Conservation (phyloP, 495 filamentous ascomycete species). For the Jackrogersella minutella region DNA sequence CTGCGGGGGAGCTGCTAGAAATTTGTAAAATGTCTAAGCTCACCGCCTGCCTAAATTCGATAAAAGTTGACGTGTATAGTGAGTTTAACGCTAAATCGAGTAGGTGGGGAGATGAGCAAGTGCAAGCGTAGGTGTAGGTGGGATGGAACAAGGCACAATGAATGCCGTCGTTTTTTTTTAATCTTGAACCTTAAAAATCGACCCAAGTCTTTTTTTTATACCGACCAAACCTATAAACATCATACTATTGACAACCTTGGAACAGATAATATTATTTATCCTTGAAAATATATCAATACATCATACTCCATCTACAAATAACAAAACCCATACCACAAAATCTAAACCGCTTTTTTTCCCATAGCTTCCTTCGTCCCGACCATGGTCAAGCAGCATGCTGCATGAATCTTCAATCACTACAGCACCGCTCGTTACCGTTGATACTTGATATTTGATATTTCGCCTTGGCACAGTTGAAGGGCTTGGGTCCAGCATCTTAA, state of each 20-base stretch:
- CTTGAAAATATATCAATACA: too few species aligned
- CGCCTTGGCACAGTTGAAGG: conserved; percentile 32
- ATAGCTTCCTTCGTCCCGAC: conserved; percentile 2
- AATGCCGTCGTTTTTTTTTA: conserved; percentile 18
- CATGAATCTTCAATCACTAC: conserved; percentile 27
- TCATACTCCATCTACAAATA: too few species aligned
- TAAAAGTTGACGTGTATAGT: conserved; percentile 29
- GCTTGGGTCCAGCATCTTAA: conserved; percentile 39
- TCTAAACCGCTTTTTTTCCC: background rate
- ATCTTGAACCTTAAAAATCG: conserved; percentile 7
- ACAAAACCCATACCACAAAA: background rate
- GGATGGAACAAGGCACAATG: conserved; percentile 22
- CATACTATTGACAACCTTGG: background rate
- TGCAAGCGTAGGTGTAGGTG: conserved; percentile 1
- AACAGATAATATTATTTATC: too few species aligned
- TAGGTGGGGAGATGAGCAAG: conserved; percentile 30
- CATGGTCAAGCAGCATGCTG: conserved; percentile 41
- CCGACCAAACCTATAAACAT: background rate
- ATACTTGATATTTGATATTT: conserved; percentile 33
- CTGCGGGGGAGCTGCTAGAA: conserved; percentile 10
- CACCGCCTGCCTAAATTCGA: conserved; percentile 31
- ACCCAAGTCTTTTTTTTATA: background rate
- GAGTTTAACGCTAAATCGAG: conserved; percentile 37
- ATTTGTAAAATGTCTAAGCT: conserved; percentile 4
- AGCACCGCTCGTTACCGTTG: conserved; percentile 3